Base-by-base conservation (phyloP, 768 basidiomycete genomes). In the Boletus rex-veris region DNA sequence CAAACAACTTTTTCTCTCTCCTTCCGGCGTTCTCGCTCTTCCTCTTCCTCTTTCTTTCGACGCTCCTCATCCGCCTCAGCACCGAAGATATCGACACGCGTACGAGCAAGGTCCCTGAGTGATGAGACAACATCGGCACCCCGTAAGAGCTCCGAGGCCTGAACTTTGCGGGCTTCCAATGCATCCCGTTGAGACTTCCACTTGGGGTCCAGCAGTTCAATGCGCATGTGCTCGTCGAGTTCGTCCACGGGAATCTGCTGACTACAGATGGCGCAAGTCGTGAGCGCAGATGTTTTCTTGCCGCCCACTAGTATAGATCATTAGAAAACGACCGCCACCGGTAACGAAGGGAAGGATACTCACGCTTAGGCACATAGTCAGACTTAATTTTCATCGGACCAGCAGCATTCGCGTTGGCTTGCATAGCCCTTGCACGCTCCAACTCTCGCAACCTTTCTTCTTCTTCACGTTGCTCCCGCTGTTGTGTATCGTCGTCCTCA, bases 81-180 rank as follows among this genome's bases (percentile, higher is more conserved):
- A 70, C 94, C 93, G 72, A 99, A 99, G 59, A 99, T 90, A 74
- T 99, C 96, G 58, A 92, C 90, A 77, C 96, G 90, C n/a, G 91
- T 91, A 52, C 88, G 83, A 19, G 97, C 96, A 54, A 99, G 85
- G 58, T 90, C 90, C 66, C 87, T 90, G 64, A 99, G 85, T 26
- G 96, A 96, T 0, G 90, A 86, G 16, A 92, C 88, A 47, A 98
- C 93, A 67, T 99, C 92, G 19, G 97, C 93, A 59, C 93, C 92
- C 48, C 87, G 84, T 65, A 93, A 85, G 18, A 94, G 76, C 64
- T 93, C 91, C 16, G 90, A 90, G 6, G 90, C 86, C 66, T 92
- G 89, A 6, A 90, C 88, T 67, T 92, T 92, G 69, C 95, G 89
- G 33, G 87, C 82, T 69, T 99, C 97, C 63, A 95, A 74, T 11